Percentiles rank a stretch among this genome's conserved stretches.
These are phyloP conservation scores for Evernia prunastri DNA, from an alignment of 495 filamentous ascomycete genomes.

Conservation along the genomic window DNA sequence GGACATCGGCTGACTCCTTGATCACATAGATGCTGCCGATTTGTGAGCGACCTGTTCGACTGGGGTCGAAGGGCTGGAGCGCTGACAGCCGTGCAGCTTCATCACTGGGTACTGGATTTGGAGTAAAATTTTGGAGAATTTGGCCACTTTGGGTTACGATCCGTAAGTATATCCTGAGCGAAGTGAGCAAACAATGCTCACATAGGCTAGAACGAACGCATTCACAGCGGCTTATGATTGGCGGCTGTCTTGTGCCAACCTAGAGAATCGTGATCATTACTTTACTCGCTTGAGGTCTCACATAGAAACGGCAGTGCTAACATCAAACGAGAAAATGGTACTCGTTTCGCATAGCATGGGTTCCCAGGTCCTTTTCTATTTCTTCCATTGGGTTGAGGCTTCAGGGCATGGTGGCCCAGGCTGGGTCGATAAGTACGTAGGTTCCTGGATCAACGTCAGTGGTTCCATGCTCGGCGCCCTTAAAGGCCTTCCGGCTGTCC, in stretches of 20 bases:
- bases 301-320: conserved; percentile 70
- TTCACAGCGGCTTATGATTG: conserved; percentile 96
- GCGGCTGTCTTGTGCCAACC: conserved; percentile 85
- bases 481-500: conserved; percentile 83
- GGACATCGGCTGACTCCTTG: background rate
- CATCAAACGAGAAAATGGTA: conserved; percentile 70
- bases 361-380: conserved; percentile 89
- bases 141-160: conserved; percentile 93
- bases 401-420: conserved; percentile 68
- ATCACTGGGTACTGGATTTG: conserved; percentile 92
- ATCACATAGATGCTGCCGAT: conserved; percentile 66
- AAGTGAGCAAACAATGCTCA: conserved; percentile 11
- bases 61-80: background rate
- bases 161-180: conserved; percentile 36
- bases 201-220: conserved; percentile 56
- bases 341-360: conserved; percentile 97
- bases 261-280: conserved; percentile 86
- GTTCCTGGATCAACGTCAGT: conserved; percentile 95
- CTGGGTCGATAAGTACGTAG: conserved; percentile 89
- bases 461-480: conserved; percentile 95
- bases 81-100: conserved; percentile 30
- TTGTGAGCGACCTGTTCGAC: conserved; percentile 66
- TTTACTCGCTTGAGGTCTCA: conserved; percentile 84
- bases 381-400: conserved; percentile 95
- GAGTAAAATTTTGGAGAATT: conserved; percentile 96